Evolutionary conservation across 805 yeast species (phyloP).

Genomic region (Blastobotrys terrestris): DNA sequence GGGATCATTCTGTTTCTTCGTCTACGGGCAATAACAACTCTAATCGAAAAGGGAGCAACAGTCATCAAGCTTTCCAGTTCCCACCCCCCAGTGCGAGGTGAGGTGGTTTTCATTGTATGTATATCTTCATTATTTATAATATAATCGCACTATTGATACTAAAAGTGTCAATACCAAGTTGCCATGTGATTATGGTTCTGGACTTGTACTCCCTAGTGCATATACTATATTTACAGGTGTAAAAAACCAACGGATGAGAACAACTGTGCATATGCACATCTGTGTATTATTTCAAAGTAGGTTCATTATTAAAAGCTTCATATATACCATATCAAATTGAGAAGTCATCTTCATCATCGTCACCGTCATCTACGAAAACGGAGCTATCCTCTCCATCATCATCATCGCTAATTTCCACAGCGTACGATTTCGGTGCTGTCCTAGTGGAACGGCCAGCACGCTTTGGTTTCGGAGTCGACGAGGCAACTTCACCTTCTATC

Average conservation of each 20-base stretch:
- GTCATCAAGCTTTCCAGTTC: neutral
- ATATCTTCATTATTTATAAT: too few species aligned
- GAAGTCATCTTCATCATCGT: neutral
- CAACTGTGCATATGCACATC: too few species aligned
- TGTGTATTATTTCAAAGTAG: too few species aligned
- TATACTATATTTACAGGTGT: too few species aligned
- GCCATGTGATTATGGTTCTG: too few species aligned
- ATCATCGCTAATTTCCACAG: constrained; percentile 14
- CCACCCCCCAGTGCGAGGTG: neutral
- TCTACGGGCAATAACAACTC: neutral
- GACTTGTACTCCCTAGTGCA: too few species aligned
- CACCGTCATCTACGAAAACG: constrained; percentile 4
- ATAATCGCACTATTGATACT: too few species aligned
- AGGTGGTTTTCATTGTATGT: too few species aligned
- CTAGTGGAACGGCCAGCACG: constrained; percentile 22
- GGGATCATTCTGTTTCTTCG: neutral
- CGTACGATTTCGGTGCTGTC: constrained; percentile 12
- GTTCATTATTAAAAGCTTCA: too few species aligned
- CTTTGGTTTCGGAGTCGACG: constrained; percentile 13
- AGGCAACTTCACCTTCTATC: constrained; percentile 12
- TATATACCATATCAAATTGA: neutral
- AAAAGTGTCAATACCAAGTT: too few species aligned
- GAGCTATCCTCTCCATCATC: constrained; percentile 11
- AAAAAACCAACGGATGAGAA: too few species aligned
- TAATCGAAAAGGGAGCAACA: neutral